Base-by-base conservation (phyloP, 495 filamentous ascomycete genomes). In the Lasiosphaeria miniovina region DNA sequence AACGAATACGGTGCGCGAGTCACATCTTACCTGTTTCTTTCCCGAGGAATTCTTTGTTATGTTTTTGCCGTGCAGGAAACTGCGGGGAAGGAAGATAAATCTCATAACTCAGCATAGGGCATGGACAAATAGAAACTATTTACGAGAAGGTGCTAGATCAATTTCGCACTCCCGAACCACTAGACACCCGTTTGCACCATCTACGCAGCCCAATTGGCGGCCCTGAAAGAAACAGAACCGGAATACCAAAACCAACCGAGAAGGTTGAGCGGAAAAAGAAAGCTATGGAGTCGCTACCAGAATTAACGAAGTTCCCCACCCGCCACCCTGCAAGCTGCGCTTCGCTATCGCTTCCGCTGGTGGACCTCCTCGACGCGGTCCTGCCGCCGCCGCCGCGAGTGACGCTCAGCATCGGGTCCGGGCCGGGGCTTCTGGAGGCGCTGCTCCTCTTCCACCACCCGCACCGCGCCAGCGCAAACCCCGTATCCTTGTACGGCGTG, bases 361-460 rank as follows among this genome's bases (percentile, higher is more conserved):
- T 69, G 45, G n/a, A 34, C 43, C 43, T 65, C 10, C 65, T 69
- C 35, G 31, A 69, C 43, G 10, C 11, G 7, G 48, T 57, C 56
- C 57, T 69, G 5, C 67, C 67, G 10, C 6, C 34, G 4, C 67
- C 65, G 7, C 65, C 65, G 3, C 11, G 12, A 1, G 14, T 61
- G 1, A 55, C 62, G 1, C 58, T 69, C 43, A 65, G 62, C 51
- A 31, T 69, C 36, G 67, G 67, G 1, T 67, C 67, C 46, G 67
- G 67, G 2, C 65, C 65, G 12, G 67, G 67, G 34, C 62, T 69
- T 3, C 57, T 69, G 14, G 67, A 69, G 45, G 67, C 67, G n/a
- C 36, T 65, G 1, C 46, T 69, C 7, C 57, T 69, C 5, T 24
- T 61, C 4, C 46, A 52, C 7, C 54, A 61, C 36, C 65, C 61